A percentile compares a stretch with the other conserved stretches of the same genome.
Evolutionary conservation across 768 basidiomycete species (phyloP).

Genomic region (Lentinula boryana): DNA sequence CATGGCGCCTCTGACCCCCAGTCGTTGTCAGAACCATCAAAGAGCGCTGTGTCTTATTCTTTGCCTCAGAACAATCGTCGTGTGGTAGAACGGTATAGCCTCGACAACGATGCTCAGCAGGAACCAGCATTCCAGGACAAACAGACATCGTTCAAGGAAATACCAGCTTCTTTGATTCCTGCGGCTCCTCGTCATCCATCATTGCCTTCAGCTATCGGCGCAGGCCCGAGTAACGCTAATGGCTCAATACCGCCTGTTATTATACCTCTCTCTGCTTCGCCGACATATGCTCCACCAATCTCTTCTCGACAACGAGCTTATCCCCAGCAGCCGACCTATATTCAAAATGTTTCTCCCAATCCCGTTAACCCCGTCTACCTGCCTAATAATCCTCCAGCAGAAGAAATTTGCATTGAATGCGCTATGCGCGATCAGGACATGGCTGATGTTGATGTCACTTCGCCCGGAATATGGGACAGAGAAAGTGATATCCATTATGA

Average conservation of each 20-base stretch:
- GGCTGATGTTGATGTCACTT: conserved; percentile 88
- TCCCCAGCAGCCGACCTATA: conserved; percentile 73
- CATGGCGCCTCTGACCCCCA: conserved; percentile 22
- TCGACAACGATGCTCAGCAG: conserved; percentile 33
- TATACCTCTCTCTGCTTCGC: conserved; percentile 51
- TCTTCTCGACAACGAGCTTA: conserved; percentile 62
- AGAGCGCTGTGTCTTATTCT: conserved; percentile 37
- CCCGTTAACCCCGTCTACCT: conserved; percentile 60
- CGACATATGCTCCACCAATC: conserved; percentile 57
- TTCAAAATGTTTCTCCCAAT: conserved; percentile 46
- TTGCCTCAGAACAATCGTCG: conserved; percentile 38
- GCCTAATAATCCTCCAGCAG: conserved; percentile 49
- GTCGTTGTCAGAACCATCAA: conserved; percentile 29
- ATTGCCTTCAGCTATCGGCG: conserved; percentile 27
- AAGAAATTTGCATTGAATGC: conserved; percentile 94
- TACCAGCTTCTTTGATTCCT: conserved; percentile 28
- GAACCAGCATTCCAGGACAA: conserved; percentile 18
- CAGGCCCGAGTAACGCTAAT: conserved; percentile 21
- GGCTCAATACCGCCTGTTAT: conserved; percentile 36
- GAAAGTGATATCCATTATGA: conserved; percentile 80
- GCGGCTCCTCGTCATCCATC: conserved; percentile 39
- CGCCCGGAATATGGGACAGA: conserved; percentile 86
- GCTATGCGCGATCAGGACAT: conserved; percentile 99
- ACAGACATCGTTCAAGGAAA: conserved; percentile 15
- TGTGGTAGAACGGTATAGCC: conserved; percentile 46